These are phyloP conservation scores for Cryphonectria nitschkei DNA, from an alignment of 2,329 filamentous ascomycete species.

Conservation along the genomic window DNA sequence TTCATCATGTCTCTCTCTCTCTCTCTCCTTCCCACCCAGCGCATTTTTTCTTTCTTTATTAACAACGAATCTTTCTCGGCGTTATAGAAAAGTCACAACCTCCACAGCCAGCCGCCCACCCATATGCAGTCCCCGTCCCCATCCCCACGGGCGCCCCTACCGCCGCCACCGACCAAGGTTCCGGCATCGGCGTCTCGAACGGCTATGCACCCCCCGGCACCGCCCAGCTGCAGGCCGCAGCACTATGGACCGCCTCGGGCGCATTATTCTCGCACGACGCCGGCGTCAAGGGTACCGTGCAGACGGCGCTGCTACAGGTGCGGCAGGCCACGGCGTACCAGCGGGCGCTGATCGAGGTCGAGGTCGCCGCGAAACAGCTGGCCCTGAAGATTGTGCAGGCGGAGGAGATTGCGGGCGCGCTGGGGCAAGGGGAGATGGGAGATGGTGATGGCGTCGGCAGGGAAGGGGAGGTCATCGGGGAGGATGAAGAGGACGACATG, in stretches of 20 bases:
- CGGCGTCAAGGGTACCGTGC: slow-evolving; percentile 47
- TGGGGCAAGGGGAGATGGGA: slow-evolving; percentile 34
- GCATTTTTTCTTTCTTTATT: no score
- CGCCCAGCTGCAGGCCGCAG: slow-evolving; percentile 29
- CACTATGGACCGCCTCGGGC: slow-evolving; percentile 28
- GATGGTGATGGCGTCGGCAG: not conserved
- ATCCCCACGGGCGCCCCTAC: slow-evolving; percentile 10
- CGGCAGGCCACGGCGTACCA: slow-evolving; percentile 47
- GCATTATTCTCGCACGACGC: slow-evolving; percentile 38
- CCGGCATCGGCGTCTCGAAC: slow-evolving; percentile 10
- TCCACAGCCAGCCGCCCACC: slow-evolving; percentile 19
- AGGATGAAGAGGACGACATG: slow-evolving; percentile 22
- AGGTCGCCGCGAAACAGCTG: slow-evolving; percentile 58
- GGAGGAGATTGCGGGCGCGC: slow-evolving; percentile 45
- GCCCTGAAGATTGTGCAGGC: slow-evolving; percentile 57
- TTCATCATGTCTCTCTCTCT: no score
- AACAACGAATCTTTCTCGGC: not conserved
- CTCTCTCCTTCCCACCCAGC: no score
- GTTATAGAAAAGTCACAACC: slow-evolving; percentile 26
- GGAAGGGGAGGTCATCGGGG: not conserved
- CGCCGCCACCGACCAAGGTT: slow-evolving; percentile 32
- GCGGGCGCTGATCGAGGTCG: slow-evolving; percentile 55
- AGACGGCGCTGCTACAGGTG: slow-evolving; percentile 51
- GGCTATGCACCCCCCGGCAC: no score
- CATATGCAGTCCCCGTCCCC: slow-evolving; percentile 25